These are phyloP conservation scores for Sporodiniella umbellata DNA, from an alignment of 371 early-diverging fungal species.

Conservation along the genomic window DNA sequence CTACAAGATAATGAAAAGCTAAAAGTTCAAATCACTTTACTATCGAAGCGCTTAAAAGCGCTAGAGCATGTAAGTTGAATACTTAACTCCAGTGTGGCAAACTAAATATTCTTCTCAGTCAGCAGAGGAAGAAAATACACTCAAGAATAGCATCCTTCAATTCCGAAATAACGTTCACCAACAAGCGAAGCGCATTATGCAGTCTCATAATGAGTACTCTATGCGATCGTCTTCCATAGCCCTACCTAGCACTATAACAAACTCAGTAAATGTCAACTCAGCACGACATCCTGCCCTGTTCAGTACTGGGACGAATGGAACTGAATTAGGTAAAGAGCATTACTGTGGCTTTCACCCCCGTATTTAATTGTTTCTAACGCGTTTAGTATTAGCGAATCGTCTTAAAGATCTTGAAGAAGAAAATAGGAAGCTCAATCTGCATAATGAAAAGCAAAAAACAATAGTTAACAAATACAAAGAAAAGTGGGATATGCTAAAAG, in stretches of 20 bases:
- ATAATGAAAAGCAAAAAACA: constrained; percentile 51
- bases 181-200: constrained; percentile 58
- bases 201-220: constrained; percentile 33
- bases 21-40: constrained; percentile 55
- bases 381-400: constrained; percentile 15
- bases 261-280: neutral
- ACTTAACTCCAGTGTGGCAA: neutral
- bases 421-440: constrained; percentile 40
- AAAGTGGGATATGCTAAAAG: constrained; percentile 88
- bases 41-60: constrained; percentile 57
- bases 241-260: neutral
- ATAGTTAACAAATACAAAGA: constrained; percentile 76
- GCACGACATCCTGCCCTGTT: constrained; percentile 6
- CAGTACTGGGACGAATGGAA: neutral
- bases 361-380: neutral
- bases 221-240: constrained; percentile 16
- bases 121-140: constrained; percentile 73
- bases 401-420: constrained; percentile 63
- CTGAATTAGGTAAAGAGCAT: constrained; percentile 6
- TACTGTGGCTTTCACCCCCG: neutral
- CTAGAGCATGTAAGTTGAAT: constrained; percentile 59
- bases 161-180: constrained; percentile 77
- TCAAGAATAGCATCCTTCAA: constrained; percentile 75
- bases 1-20: constrained; percentile 69
- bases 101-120: constrained; percentile 42